A percentile compares a stretch with the other conserved stretches of the same genome.
Evolutionary conservation across 345 rosid species (phyloP).

Genomic region (Pelargonium nanum): DNA sequence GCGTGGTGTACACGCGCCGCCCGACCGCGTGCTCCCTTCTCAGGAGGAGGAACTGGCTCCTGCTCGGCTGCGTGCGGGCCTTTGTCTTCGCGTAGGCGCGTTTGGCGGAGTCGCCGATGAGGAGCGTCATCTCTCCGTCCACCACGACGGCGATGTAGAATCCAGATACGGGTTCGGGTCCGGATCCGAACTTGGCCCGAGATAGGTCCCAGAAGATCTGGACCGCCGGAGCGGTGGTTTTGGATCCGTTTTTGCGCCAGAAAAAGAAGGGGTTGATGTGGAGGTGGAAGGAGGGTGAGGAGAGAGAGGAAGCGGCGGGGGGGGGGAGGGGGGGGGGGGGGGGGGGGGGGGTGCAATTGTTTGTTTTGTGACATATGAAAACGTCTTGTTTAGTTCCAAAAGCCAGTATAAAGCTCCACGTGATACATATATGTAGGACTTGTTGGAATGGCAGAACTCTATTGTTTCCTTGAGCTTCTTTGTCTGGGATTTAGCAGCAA

Average conservation of each 20-base stretch:
- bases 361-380: no score
- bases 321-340: slow-evolving; percentile 32
- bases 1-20: slow-evolving; percentile 48
- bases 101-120: slow-evolving; percentile 60
- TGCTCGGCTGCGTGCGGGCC: slow-evolving; percentile 23
- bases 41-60: slow-evolving; percentile 42
- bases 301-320: slow-evolving; percentile 36
- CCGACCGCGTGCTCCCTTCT: slow-evolving; percentile 78
- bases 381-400: no score
- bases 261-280: slow-evolving; percentile 55
- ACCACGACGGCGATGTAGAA: slow-evolving; percentile 70
- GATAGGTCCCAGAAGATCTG: slow-evolving; percentile 76
- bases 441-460: no score
- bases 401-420: no score
- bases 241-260: slow-evolving; percentile 72
- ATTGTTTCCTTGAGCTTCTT: no score
- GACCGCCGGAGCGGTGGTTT: slow-evolving; percentile 16
- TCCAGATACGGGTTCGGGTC: slow-evolving; percentile 74
- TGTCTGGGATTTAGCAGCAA: no score
- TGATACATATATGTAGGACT: no score
- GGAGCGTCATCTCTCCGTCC: slow-evolving; percentile 51
- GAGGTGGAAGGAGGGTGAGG: slow-evolving; percentile 56
- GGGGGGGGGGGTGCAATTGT: slow-evolving; percentile 19
- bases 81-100: slow-evolving; percentile 52
- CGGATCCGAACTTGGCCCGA: slow-evolving; percentile 63